phyloP scores from a whole-genome alignment of 2,329 filamentous ascomycete species.

The Sodiomyces alkalinus region DNA sequence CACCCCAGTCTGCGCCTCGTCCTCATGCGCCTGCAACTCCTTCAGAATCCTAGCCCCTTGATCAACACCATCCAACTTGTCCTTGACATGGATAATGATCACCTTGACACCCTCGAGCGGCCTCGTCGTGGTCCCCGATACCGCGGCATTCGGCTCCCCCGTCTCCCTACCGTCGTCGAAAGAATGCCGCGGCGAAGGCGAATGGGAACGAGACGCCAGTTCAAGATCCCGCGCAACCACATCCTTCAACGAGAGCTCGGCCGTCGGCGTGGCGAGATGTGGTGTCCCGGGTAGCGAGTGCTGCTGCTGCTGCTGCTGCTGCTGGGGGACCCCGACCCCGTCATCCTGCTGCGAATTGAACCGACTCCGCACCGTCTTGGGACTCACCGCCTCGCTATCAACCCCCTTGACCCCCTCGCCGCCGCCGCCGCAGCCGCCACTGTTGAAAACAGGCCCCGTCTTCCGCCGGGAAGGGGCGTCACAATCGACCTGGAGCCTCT shows the following conservation, averaged over 20 bases:
- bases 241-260: constrained; percentile 26
- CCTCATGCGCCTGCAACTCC: constrained; percentile 54
- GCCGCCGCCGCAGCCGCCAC: too few relatives aligned
- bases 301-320: too few relatives aligned
- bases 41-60: constrained; percentile 49
- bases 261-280: constrained; percentile 30
- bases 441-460: too few relatives aligned
- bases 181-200: too few relatives aligned
- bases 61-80: constrained; percentile 62
- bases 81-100: constrained; percentile 89
- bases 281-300: too few relatives aligned
- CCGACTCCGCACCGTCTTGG: constrained; percentile 22
- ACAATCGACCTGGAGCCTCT: too few relatives aligned
- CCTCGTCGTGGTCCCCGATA: too few relatives aligned
- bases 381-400: constrained; percentile 29
- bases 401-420: too few relatives aligned
- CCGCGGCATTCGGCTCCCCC: constrained; percentile 3
- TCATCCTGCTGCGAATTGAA: background rate
- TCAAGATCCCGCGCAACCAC: constrained; percentile 10
- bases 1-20: constrained; percentile 54
- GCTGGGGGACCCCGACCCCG: background rate
- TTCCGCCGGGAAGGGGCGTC: constrained; percentile 33
- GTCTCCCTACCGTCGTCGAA: background rate
- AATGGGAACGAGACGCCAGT: too few relatives aligned
- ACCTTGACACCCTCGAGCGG: constrained; percentile 62